Conservation (phyloP, 1,284 basidiomycete species). For the Pseudozyma thailandica region DNA sequence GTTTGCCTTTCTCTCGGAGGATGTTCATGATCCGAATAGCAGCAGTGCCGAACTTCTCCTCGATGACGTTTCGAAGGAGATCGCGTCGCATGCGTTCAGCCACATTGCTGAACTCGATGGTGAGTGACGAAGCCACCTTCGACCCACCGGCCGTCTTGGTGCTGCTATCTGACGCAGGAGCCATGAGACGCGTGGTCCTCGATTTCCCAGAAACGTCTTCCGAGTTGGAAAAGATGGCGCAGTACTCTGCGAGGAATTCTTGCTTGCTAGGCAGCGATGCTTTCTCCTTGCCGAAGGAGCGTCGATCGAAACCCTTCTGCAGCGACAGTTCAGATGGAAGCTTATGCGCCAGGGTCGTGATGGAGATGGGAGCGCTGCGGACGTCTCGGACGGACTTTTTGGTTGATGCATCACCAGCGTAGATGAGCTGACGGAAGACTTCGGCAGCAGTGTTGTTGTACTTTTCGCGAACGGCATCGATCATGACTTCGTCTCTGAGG, state of each 20-base stretch:
- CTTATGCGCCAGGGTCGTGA: constrained; percentile 63
- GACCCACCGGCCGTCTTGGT: constrained; percentile 53
- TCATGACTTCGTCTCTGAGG: constrained; percentile 78
- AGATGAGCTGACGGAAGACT: constrained; percentile 60
- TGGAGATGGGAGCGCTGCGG: constrained; percentile 53
- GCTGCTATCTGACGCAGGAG: constrained; percentile 53
- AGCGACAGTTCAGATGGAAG: constrained; percentile 66
- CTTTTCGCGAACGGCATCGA: constrained; percentile 54
- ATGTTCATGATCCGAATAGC: constrained; percentile 86
- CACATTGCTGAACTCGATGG: constrained; percentile 83
- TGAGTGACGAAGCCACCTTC: constrained; percentile 70
- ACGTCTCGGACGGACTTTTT: constrained; percentile 63
- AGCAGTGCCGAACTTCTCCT: constrained; percentile 84
- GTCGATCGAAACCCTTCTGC: constrained; percentile 72
- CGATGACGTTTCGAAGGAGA: constrained; percentile 81
- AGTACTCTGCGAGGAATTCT: constrained; percentile 72
- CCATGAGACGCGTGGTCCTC: constrained; percentile 70
- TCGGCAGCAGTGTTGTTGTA: constrained; percentile 62
- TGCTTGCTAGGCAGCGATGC: constrained; percentile 38
- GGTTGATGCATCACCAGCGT: constrained; percentile 71
- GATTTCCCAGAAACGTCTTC: constrained; percentile 82
- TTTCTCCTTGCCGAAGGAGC: constrained; percentile 45
- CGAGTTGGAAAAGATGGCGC: constrained; percentile 78
- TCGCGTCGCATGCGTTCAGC: constrained; percentile 77
- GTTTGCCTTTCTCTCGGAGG: constrained; percentile 87